Percentiles rank a stretch among this genome's conserved stretches.
Evolutionary conservation across 352 stramenopile species (phyloP).

Genomic region (Pythium dissotocum): DNA sequence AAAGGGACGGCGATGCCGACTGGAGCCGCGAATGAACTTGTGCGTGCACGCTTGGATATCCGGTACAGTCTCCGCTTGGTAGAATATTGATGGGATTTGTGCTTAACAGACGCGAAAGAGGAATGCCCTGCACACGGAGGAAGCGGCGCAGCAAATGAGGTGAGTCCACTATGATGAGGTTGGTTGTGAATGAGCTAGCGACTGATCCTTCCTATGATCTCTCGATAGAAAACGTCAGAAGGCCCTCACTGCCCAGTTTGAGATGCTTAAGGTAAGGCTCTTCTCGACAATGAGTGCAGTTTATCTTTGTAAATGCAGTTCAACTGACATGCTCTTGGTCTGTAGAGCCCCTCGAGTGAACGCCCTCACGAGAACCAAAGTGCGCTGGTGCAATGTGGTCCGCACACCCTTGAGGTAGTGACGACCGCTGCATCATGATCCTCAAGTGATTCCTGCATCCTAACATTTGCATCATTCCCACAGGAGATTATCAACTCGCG

Average conservation of each 20-base stretch:
- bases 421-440: neutral
- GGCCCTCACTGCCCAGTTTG: conserved; percentile 29
- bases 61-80: neutral
- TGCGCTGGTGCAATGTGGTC: neutral
- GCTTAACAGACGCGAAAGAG: neutral
- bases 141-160: neutral
- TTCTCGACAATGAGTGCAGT: neutral
- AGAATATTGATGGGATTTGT: neutral
- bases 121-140: neutral
- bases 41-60: neutral
- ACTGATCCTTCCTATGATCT: neutral
- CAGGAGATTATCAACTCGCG: conserved; percentile 74
- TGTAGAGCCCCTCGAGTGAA: neutral
- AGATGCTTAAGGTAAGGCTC: conserved; percentile 21
- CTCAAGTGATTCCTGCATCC: neutral
- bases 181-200: neutral
- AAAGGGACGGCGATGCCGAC: neutral
- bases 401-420: neutral
- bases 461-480: neutral
- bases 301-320: neutral
- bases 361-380: neutral
- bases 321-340: neutral
- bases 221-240: conserved; percentile 29
- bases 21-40: neutral
- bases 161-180: neutral